Evolutionary conservation across 2,329 filamentous ascomycete genomes (phyloP).

Genomic region (Colletotrichum liriopes): DNA sequence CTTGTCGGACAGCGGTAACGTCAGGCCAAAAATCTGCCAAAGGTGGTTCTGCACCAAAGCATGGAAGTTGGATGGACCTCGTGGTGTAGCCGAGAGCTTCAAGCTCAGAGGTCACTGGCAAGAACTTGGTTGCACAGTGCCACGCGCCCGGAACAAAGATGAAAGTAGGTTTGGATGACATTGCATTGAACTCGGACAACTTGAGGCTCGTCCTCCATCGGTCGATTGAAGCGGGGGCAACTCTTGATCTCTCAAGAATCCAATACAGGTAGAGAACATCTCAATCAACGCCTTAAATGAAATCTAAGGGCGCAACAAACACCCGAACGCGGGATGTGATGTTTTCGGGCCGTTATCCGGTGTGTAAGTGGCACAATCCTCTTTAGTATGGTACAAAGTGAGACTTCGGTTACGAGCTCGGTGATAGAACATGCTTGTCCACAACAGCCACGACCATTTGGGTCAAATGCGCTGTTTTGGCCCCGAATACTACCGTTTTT

Average conservation of each 20-base stretch:
- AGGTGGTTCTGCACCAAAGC: conserved; percentile 17
- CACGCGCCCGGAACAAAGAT: conserved; percentile 65
- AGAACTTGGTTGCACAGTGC: conserved; percentile 52
- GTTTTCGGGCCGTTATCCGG: too few species aligned
- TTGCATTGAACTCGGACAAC: neutral
- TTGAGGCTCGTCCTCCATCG: neutral
- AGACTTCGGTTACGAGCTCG: too few species aligned
- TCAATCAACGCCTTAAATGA: neutral
- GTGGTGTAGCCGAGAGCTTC: conserved; percentile 21
- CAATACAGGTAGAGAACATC: neutral
- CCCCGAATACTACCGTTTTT: neutral
- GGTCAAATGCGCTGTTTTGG: neutral
- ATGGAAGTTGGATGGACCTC: conserved; percentile 13
- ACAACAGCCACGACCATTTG: neutral
- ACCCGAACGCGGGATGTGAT: neutral
- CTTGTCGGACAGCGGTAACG: conserved; percentile 48
- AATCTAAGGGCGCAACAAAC: neutral
- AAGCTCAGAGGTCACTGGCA: conserved; percentile 22
- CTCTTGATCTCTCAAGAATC: neutral
- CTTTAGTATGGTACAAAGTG: too few species aligned
- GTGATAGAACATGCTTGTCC: neutral
- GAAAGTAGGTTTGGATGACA: conserved; percentile 48
- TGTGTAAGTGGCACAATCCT: too few species aligned
- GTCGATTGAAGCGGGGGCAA: too few species aligned
- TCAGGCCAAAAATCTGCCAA: conserved; percentile 44